phyloP scores from a whole-genome alignment of 139 green algal genomes.

The Pleodorina starrii region DNA sequence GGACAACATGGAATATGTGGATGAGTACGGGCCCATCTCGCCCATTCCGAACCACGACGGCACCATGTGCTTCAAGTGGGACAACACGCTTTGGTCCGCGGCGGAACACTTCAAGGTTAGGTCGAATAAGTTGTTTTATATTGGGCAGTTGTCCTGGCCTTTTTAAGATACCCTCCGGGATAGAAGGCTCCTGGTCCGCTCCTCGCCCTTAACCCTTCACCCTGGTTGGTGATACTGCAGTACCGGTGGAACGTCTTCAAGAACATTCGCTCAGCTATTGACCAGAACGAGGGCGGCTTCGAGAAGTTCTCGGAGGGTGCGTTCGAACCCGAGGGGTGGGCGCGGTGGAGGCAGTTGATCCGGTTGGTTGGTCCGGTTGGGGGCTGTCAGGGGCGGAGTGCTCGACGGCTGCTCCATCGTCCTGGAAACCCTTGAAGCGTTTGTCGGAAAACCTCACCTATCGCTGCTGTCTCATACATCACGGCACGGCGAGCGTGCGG shows the following conservation, averaged over 20 bases:
- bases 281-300: slow-evolving; percentile 92
- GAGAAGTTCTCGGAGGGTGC: slow-evolving; percentile 92
- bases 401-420: too few relatives aligned
- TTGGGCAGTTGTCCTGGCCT: not conserved
- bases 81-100: slow-evolving; percentile 88
- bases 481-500: too few relatives aligned
- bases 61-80: slow-evolving; percentile 93
- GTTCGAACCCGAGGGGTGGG: too few relatives aligned
- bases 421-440: too few relatives aligned
- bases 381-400: too few relatives aligned
- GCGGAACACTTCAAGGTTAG: slow-evolving; percentile 90
- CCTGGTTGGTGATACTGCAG: slow-evolving; percentile 46
- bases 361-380: too few relatives aligned
- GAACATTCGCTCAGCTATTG: slow-evolving; percentile 85
- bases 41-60: slow-evolving; percentile 87
- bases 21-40: slow-evolving; percentile 64
- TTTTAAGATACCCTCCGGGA: too few relatives aligned
- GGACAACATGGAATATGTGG: slow-evolving; percentile 56
- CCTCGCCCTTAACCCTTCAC: too few relatives aligned
- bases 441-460: too few relatives aligned
- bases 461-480: too few relatives aligned
- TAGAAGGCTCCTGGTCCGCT: too few relatives aligned
- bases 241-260: slow-evolving; percentile 94
- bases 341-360: too few relatives aligned
- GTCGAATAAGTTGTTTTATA: not conserved